A percentile compares a stretch with the other conserved stretches of the same genome.
phyloP scores from a whole-genome alignment of 106 monocot genomes.

The Amphibolis antarctica region DNA sequence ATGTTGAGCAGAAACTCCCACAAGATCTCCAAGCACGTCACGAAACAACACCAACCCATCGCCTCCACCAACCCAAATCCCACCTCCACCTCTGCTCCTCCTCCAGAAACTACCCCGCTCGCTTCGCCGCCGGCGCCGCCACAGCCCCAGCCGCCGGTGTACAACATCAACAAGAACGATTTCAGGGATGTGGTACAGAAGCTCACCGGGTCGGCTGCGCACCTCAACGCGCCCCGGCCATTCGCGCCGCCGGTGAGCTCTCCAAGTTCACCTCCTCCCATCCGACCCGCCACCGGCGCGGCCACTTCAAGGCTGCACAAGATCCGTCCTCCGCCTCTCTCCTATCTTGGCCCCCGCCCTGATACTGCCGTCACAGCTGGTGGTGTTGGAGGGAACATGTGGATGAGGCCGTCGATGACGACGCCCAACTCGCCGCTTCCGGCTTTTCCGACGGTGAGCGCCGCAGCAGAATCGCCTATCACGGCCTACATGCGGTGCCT shows the following conservation, averaged over 20 bases:
- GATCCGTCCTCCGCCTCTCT: conserved; percentile 23
- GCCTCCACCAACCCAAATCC: not conserved
- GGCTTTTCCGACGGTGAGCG: conserved; percentile 38
- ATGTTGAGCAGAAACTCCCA: conserved; percentile 54
- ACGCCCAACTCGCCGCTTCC: conserved; percentile 40
- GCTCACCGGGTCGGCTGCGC: conserved; percentile 67
- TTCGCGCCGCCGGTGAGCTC: conserved; percentile 5
- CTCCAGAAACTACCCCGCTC: conserved; percentile 8
- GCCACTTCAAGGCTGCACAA: conserved; percentile 18
- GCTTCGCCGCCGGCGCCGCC: not conserved
- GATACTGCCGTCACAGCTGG: not conserved
- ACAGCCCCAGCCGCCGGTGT: conserved; percentile 64
- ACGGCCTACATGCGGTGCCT: conserved; percentile 29
- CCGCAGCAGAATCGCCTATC: conserved; percentile 31
- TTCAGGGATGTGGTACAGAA: conserved; percentile 82
- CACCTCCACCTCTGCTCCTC: not conserved
- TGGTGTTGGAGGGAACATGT: not conserved
- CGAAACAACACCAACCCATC: too few relatives aligned
- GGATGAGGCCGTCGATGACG: conserved; percentile 10
- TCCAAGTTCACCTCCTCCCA: not conserved
- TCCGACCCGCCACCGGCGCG: conserved; percentile 12
- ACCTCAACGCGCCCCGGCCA: conserved; percentile 8
- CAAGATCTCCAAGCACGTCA: conserved; percentile 57
- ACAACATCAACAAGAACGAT: conserved; percentile 78
- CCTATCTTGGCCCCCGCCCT: conserved; percentile 5